Percentiles rank a stretch among this genome's conserved stretches.
These are phyloP conservation scores for Hypoxylon sp. DNA, from an alignment of 2,329 filamentous ascomycete species.

Conservation along the genomic window DNA sequence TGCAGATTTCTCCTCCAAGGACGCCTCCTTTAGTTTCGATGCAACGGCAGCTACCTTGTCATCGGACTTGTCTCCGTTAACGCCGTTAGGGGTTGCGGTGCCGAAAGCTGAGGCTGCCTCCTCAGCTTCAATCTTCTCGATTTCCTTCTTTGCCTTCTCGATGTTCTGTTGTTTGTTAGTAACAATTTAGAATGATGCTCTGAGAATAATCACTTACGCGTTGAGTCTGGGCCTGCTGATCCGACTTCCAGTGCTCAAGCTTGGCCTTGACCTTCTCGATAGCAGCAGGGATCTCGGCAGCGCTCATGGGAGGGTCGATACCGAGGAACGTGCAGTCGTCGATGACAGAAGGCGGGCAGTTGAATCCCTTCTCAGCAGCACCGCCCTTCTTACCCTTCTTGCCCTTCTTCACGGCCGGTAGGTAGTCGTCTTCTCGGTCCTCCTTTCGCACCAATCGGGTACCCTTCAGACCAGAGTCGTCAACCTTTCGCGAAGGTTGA, in stretches of 20 bases:
- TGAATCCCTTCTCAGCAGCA: conserved; percentile 69
- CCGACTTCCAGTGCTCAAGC: conserved; percentile 89
- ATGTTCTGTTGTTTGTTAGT: conserved; percentile 79
- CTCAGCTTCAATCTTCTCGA: conserved; percentile 85
- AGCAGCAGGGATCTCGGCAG: conserved; percentile 82
- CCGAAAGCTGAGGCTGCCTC: conserved; percentile 66
- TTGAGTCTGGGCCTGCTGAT: conserved; percentile 91
- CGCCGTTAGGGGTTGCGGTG: conserved; percentile 61
- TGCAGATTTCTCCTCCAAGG: conserved; percentile 67
- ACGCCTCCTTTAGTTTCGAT: conserved; percentile 66
- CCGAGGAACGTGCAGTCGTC: conserved; percentile 89
- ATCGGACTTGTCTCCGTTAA: conserved; percentile 63
- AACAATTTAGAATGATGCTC: conserved; percentile 11
- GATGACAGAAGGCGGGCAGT: conserved; percentile 89
- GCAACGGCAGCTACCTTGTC: conserved; percentile 69
- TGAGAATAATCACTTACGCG: conserved; percentile 73
- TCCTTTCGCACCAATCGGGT: conserved; percentile 88
- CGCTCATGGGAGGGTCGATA: conserved; percentile 89
- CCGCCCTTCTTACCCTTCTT: conserved; percentile 87
- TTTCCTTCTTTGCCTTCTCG: conserved; percentile 95
- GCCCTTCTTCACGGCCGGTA: conserved; percentile 84
- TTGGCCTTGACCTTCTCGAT: conserved; percentile 94
- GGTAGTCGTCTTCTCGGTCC: conserved; percentile 88
- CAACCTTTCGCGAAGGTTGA: conserved; percentile 84
- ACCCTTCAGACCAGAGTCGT: conserved; percentile 87